Conservation (phyloP, 306 rosid genomes). For the Rosa rugosa region DNA sequence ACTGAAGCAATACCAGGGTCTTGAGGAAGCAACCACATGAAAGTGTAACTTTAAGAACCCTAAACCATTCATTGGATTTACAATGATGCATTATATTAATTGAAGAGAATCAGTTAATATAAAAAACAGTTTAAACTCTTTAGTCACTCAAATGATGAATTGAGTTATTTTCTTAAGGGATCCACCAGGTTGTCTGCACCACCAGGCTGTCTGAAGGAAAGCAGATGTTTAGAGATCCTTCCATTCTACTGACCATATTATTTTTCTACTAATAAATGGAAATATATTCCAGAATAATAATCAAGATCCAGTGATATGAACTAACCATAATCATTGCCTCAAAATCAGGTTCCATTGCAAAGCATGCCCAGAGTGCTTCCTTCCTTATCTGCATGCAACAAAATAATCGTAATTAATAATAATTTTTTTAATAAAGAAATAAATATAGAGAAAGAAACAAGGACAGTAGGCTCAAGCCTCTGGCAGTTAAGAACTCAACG, state of each 20-base stretch:
- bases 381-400: conserved; percentile 65
- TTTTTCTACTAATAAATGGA: background rate
- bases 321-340: conserved; percentile 88
- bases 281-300: background rate
- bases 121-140: background rate
- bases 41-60: conserved; percentile 1
- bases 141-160: background rate
- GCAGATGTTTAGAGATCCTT: background rate
- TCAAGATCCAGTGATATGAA: conserved; percentile 1
- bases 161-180: background rate
- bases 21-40: conserved; percentile 3
- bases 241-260: background rate
- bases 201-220: background rate
- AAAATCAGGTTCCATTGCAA: conserved; percentile 70
- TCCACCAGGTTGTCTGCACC: too few species aligned
- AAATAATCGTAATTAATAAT: conserved; percentile 3
- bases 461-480: conserved; percentile 18
- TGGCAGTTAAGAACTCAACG: background rate
- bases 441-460: conserved; percentile 18
- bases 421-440: background rate
- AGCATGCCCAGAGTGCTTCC: conserved; percentile 97
- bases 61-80: background rate
- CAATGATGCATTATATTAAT: background rate
- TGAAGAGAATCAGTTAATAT: background rate
- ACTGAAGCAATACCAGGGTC: too few species aligned